Evolutionary conservation across 495 filamentous ascomycete species (phyloP), one percentile per base, ranked within the genome.

Genomic region (Astrothelium macrocarpum): DNA sequence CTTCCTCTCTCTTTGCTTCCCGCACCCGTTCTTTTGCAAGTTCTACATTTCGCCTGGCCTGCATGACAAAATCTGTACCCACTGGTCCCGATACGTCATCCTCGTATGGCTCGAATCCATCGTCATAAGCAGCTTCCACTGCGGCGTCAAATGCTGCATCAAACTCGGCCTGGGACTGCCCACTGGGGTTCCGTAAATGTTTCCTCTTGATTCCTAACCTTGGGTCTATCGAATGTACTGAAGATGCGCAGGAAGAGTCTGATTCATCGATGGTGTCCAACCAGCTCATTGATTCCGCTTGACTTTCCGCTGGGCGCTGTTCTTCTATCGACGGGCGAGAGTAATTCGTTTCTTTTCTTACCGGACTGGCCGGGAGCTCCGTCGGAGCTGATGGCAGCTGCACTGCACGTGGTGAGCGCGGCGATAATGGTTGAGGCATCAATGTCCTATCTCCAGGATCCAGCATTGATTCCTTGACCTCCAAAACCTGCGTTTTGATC

Each of bases 211-310:
- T 72, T 60, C 84, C 84, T 46, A 87, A 72, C 1, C 85, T 88
- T 1, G 89, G 92, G 7, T 85, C 83, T 60, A 88, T 78, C 0
- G 92, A 95, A 72, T 91, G 88, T 1, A 89, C 80, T n/a, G 90
- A 95, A 2, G 90, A 88, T 25, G 84, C 79, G 60, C 72, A 74
- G 5, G 84, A 86, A 26, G 92, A 96, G 34, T 87, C 90, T 10
- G 91, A 96, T 71, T 98, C 94, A 74, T 97, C 93, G 62, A 97
- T 97, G 0, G 94, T 95, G 71, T 97, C 91, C 10, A 98, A 76
- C 94, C 94, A 98, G 5, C 92, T 67, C 23, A 75, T 73, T 60
- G 82, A 18, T 70, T 80, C 20, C 59, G 61, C 20, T 45, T 56
- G 49, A 29, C 29, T 56, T 9, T 56, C 20, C 16, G 12, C 25